Conservation (phyloP, 2,329 filamentous ascomycete genomes). For the Simplicillium sp. region DNA sequence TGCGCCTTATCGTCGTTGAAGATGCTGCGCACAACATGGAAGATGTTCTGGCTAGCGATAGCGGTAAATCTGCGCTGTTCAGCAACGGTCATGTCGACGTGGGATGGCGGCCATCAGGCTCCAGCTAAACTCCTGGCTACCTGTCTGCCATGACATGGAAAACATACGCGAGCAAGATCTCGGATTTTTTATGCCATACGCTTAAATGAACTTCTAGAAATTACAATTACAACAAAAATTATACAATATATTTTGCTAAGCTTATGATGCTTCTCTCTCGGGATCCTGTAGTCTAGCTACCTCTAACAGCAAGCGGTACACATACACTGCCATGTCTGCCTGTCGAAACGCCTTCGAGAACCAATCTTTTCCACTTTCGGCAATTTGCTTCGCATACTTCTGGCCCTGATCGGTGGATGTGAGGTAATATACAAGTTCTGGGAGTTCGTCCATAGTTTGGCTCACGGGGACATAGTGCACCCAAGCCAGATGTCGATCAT, state of each 20-base stretch:
- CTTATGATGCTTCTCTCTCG: not conserved
- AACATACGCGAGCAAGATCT: too few species aligned
- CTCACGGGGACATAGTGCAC: constrained; percentile 47
- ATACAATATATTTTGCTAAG: too few species aligned
- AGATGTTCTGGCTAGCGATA: not conserved
- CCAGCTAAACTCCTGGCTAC: too few species aligned
- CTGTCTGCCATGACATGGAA: too few species aligned
- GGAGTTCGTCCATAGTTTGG: constrained; percentile 37
- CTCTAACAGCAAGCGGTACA: constrained; percentile 53
- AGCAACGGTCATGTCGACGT: too few species aligned
- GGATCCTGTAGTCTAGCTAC: constrained; percentile 31
- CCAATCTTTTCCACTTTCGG: constrained; percentile 45
- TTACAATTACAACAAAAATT: too few species aligned
- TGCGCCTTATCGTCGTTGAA: constrained; percentile 2
- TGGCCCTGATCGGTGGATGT: constrained; percentile 35
- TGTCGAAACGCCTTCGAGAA: constrained; percentile 41
- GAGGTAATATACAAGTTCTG: constrained; percentile 39
- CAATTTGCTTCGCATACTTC: constrained; percentile 37
- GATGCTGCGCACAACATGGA: constrained; percentile 1
- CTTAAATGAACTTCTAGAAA: too few species aligned
- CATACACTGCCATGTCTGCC: constrained; percentile 49
- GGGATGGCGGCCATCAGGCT: too few species aligned
- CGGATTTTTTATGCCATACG: too few species aligned
- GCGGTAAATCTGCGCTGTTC: not conserved
- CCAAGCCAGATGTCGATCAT: constrained; percentile 46